phyloP scores from a whole-genome alignment of 345 rosid species.

The Hibiscus syriacus region DNA sequence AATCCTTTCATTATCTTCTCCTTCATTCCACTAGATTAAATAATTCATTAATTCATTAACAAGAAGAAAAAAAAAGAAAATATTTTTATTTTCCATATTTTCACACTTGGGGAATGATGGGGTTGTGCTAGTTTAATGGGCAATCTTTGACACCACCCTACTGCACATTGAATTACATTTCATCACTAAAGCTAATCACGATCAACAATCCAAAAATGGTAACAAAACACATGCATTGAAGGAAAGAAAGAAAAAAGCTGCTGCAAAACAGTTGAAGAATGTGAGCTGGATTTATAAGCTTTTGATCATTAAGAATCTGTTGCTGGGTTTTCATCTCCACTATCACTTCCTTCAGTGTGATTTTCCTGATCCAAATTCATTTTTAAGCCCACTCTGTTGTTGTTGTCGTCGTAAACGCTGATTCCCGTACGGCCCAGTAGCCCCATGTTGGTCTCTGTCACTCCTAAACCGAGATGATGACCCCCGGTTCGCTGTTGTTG shows the following conservation, averaged over 20 bases:
- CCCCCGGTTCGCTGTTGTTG: slow-evolving; percentile 51
- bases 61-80: background rate
- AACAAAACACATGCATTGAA: background rate
- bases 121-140: background rate
- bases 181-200: background rate
- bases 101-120: too few species aligned
- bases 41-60: too few species aligned
- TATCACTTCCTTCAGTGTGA: slow-evolving; percentile 38
- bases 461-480: slow-evolving; percentile 61
- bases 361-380: slow-evolving; percentile 50
- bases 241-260: too few species aligned
- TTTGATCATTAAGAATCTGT: slow-evolving; percentile 22
- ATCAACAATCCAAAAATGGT: background rate
- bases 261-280: background rate
- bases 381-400: slow-evolving; percentile 37
- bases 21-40: too few species aligned
- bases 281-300: background rate
- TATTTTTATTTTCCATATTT: background rate
- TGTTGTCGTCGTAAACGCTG: slow-evolving; percentile 12
- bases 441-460: slow-evolving; percentile 43
- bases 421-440: slow-evolving; percentile 22
- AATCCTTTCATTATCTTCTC: slow-evolving; percentile 1
- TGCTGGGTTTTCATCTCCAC: slow-evolving; percentile 47
- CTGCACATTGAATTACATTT: background rate
- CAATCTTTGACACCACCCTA: background rate